Conservation (phyloP, 768 basidiomycete species). For the Leccinum boreale region DNA sequence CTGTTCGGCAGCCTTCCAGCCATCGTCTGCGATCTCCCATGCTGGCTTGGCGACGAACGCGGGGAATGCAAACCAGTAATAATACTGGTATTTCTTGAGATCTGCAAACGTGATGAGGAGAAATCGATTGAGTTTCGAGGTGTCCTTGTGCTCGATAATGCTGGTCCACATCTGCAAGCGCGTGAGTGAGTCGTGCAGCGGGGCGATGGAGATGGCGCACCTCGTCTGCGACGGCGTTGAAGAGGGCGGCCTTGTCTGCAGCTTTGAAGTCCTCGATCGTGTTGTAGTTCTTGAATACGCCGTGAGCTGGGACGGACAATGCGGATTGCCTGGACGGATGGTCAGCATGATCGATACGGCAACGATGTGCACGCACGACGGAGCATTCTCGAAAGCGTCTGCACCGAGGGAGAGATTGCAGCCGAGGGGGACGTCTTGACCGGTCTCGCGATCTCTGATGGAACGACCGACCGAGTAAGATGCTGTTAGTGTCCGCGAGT, state of each 20-base stretch:
- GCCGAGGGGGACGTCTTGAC: constrained; percentile 66
- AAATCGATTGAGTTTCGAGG: constrained; percentile 67
- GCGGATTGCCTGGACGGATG: constrained; percentile 37
- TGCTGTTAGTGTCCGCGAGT: constrained; percentile 57
- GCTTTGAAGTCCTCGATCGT: constrained; percentile 95
- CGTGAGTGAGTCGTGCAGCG: not conserved
- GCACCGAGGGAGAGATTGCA: constrained; percentile 63
- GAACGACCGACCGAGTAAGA: constrained; percentile 70
- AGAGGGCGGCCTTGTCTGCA: constrained; percentile 83
- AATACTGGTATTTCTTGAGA: constrained; percentile 97
- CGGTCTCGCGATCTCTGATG: constrained; percentile 74
- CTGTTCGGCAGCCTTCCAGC: constrained; percentile 52
- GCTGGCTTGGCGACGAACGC: constrained; percentile 86
- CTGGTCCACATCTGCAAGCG: constrained; percentile 63
- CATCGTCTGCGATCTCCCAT: constrained; percentile 73
- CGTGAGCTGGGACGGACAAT: constrained; percentile 51
- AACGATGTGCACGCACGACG: constrained; percentile 39
- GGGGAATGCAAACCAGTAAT: constrained; percentile 98
- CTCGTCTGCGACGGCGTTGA: constrained; percentile 67
- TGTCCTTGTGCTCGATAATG: constrained; percentile 49
- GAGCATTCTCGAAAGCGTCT: constrained; percentile 55
- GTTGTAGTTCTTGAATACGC: constrained; percentile 90
- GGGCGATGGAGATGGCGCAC: constrained; percentile 35
- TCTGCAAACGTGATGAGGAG: constrained; percentile 93
- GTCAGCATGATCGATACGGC: constrained; percentile 6